phyloP scores from a whole-genome alignment of 1,284 basidiomycete genomes.

The Cystobasidiaceae sp. region DNA sequence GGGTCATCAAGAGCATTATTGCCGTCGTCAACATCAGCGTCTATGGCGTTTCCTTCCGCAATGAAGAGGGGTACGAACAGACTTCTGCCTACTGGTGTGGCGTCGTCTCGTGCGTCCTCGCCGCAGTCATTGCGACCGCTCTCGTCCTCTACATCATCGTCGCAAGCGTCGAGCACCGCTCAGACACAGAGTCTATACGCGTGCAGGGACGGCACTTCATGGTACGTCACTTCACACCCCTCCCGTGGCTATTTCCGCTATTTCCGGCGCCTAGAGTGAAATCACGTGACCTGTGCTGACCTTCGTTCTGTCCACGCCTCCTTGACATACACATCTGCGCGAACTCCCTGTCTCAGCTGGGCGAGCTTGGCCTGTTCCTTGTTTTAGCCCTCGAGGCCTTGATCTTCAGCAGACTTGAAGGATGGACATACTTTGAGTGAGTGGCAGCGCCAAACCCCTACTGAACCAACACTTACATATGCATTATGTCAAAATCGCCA shows the following conservation, averaged over 20 bases:
- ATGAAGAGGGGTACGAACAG: conserved; percentile 44
- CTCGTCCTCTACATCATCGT: conserved; percentile 44
- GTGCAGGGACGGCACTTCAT: conserved; percentile 11
- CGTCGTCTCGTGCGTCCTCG: conserved; percentile 47
- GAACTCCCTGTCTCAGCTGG: neutral
- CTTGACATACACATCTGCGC: neutral
- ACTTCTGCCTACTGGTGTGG: conserved; percentile 51
- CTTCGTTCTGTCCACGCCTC: no score
- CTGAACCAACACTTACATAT: no score
- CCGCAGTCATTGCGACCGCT: conserved; percentile 47
- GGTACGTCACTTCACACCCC: neutral
- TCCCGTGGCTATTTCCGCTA: neutral
- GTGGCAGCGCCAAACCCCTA: no score
- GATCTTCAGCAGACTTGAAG: conserved; percentile 33
- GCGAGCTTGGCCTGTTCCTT: conserved; percentile 23
- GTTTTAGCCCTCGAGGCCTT: conserved; percentile 39
- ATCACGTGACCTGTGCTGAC: no score
- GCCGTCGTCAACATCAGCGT: conserved; percentile 48
- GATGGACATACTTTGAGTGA: conserved; percentile 39
- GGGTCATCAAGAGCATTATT: conserved; percentile 48
- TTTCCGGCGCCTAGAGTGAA: no score
- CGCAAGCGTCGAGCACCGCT: neutral
- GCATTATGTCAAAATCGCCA: no score
- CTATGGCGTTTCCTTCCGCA: conserved; percentile 46
- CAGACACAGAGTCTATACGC: neutral